Conservation (phyloP, 2,329 filamentous ascomycete species). For the Rhytidhysteron rufulum region DNA sequence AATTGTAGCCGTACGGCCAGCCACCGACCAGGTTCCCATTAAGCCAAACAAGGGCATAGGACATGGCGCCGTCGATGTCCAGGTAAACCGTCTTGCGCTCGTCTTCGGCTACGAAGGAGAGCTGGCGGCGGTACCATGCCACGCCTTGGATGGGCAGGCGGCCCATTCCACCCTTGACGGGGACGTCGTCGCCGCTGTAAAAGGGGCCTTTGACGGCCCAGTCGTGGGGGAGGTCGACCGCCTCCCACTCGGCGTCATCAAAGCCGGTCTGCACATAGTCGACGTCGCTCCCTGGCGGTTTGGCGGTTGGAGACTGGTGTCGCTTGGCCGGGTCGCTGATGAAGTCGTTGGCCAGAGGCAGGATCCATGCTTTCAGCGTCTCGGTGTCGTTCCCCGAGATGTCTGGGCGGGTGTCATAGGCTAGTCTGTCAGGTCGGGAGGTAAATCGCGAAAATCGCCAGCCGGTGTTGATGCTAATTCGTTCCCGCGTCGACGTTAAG, state of each 20-base stretch:
- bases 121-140: slow-evolving; percentile 45
- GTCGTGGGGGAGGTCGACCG: slow-evolving; percentile 42
- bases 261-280: slow-evolving; percentile 23
- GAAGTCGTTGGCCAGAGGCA: slow-evolving; percentile 36
- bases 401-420: too few species aligned
- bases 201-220: slow-evolving; percentile 46
- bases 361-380: slow-evolving; percentile 36
- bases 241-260: slow-evolving; percentile 38
- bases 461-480: slow-evolving; percentile 22
- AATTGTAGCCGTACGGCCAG: slow-evolving; percentile 52
- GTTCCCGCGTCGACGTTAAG: slow-evolving; percentile 8
- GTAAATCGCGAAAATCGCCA: slow-evolving; percentile 33
- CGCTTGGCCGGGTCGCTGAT: slow-evolving; percentile 23
- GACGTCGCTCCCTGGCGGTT: slow-evolving; percentile 15
- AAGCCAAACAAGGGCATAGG: slow-evolving; percentile 51
- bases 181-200: slow-evolving; percentile 14
- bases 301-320: slow-evolving; percentile 18
- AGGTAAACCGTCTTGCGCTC: slow-evolving; percentile 41
- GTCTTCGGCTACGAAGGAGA: slow-evolving; percentile 27
- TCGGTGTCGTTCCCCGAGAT: too few species aligned
- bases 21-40: slow-evolving; percentile 50
- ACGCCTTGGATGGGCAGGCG: slow-evolving; percentile 48
- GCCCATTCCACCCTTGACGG: slow-evolving; percentile 39
- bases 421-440: slow-evolving; percentile 28
- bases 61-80: slow-evolving; percentile 52